A percentile compares a stretch with the other conserved stretches of the same genome.
phyloP scores from a whole-genome alignment of 2,329 filamentous ascomycete species.

The Sphaerostilbella broomeana region DNA sequence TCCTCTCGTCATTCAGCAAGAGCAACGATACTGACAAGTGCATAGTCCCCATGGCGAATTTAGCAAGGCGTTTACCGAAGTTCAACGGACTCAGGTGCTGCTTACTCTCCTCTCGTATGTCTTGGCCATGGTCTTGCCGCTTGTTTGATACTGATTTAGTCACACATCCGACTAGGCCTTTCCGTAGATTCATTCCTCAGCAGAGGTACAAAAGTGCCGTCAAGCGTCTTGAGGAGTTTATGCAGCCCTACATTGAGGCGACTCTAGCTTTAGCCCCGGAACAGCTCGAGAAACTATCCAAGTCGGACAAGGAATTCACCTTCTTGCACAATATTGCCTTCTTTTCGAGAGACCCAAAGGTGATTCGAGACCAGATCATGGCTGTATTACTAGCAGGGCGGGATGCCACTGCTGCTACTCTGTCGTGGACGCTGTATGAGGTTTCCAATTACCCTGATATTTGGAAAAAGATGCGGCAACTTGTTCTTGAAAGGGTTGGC shows the following conservation, averaged over 20 bases:
- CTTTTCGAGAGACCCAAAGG: constrained; percentile 65
- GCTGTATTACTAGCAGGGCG: constrained; percentile 76
- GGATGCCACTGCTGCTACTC: constrained; percentile 77
- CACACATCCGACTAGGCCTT: constrained; percentile 51
- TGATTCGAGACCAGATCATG: constrained; percentile 80
- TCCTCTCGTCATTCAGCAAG: background rate
- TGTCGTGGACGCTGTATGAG: constrained; percentile 80
- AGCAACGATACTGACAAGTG: background rate
- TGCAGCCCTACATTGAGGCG: constrained; percentile 70
- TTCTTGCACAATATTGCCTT: constrained; percentile 81
- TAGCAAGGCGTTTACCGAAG: constrained; percentile 73
- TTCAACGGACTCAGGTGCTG: constrained; percentile 60
- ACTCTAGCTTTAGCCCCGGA: constrained; percentile 61
- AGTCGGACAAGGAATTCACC: constrained; percentile 67
- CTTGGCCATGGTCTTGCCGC: background rate
- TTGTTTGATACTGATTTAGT: constrained; percentile 42
- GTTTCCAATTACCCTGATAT: constrained; percentile 63
- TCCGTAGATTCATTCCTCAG: constrained; percentile 58
- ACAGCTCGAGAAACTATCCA: constrained; percentile 63
- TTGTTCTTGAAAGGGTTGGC: constrained; percentile 65
- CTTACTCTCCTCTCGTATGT: constrained; percentile 17
- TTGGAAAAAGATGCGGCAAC: constrained; percentile 62
- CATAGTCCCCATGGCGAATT: constrained; percentile 57
- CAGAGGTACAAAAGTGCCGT: constrained; percentile 58
- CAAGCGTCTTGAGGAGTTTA: constrained; percentile 65